Evolutionary conservation across 108 stramenopile species (phyloP), one percentile per base, ranked within the genome.

Genomic region (Pseudonitzschia multistriata): DNA sequence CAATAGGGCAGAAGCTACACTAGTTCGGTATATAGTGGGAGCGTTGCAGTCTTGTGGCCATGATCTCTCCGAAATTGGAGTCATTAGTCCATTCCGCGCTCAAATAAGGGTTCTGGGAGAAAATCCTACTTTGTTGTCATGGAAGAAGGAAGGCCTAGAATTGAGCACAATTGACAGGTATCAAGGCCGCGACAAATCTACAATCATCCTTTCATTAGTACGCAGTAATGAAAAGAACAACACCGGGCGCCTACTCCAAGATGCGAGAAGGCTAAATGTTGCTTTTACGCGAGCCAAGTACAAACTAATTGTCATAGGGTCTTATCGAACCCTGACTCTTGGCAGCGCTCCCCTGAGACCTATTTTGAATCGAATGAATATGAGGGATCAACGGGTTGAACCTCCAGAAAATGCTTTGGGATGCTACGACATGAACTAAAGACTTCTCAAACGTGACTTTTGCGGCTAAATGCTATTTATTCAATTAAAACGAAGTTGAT

Each of bases 41-140:
- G 78, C 73, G 22, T 62, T 92, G 6, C 30, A 84, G 0, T 49
- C 40, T 10, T 82, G 84, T 45, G 90, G 88, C 29, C 68, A 91
- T 3, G 55, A 62, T 30, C 53, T 72, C 29, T 72, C 78, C 13
- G 73, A 81, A 14, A 74, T 96, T 54, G 95, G 95, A 42, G 81
- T 97, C 4, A 96, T 98, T 31, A 88, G 88, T 52, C 97, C 97
- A 25, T 97, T 91, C 68, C 82, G 96, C 62, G 92, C 96, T 11
- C 97, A 98, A 85, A 88, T 96, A 49, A 63, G 85, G 67, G 29
- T 64, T 25, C 48, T 81, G 17, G 56, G 78, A 59, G 83, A 79
- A 21, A 48, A 55, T 34, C 21, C 48, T 2, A 19, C 37, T 21
- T 29, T 83, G 17, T 17, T 47, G 25, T 45, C 50, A 1, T 72